Evolutionary conservation across 2,329 filamentous ascomycete species (phyloP).

Genomic region (Thelonectria discophora): DNA sequence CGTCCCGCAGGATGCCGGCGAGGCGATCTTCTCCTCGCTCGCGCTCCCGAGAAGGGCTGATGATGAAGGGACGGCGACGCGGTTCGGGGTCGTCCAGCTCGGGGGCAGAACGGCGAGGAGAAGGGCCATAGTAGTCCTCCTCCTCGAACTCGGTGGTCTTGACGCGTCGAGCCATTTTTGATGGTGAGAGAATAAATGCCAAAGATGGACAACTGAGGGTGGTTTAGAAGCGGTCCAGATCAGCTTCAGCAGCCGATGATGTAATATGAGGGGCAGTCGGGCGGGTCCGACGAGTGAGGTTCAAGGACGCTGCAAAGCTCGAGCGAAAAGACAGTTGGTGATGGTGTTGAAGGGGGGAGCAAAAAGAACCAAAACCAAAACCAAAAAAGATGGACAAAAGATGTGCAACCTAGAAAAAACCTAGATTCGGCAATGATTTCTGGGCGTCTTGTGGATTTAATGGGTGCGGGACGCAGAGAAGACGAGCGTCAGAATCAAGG

Average conservation of each 20-base stretch:
- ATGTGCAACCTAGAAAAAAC: slow-evolving; percentile 16
- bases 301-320: slow-evolving; percentile 25
- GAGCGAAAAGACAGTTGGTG: slow-evolving; percentile 23
- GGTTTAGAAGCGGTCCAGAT: slow-evolving; percentile 8
- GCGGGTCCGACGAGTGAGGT: slow-evolving; percentile 25
- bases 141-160: slow-evolving; percentile 56
- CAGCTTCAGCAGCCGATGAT: slow-evolving; percentile 6
- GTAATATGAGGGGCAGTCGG: slow-evolving; percentile 4
- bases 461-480: slow-evolving; percentile 36
- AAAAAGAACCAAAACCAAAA: slow-evolving; percentile 14
- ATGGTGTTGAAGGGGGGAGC: slow-evolving; percentile 28
- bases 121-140: slow-evolving; percentile 51
- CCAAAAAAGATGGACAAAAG: background rate
- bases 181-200: slow-evolving; percentile 7
- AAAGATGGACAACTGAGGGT: slow-evolving; percentile 18
- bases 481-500: slow-evolving; percentile 37
- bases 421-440: slow-evolving; percentile 23
- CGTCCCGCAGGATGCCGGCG: slow-evolving; percentile 61
- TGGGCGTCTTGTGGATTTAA: slow-evolving; percentile 42
- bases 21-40: slow-evolving; percentile 55
- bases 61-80: slow-evolving; percentile 46
- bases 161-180: slow-evolving; percentile 40
- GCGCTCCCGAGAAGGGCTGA: slow-evolving; percentile 48
- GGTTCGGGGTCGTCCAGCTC: slow-evolving; percentile 50
- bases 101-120: slow-evolving; percentile 48